Percentiles rank a stretch among this genome's conserved stretches.
Conservation (phyloP, 2,329 filamentous ascomycete species). For the Phoma sp. region DNA sequence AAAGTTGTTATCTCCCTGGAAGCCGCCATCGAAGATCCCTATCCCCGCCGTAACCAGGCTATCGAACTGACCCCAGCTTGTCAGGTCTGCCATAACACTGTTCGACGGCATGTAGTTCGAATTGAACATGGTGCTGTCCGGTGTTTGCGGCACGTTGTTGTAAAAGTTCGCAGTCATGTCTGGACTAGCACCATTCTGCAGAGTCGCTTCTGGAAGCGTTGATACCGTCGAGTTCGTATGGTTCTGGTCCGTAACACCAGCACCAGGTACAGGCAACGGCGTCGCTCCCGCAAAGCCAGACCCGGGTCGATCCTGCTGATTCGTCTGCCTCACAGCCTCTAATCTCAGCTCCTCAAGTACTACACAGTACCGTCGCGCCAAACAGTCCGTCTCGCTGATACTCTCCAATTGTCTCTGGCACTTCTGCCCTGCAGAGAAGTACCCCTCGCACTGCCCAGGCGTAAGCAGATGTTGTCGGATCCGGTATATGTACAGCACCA, state of each 20-base stretch:
- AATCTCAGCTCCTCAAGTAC: constrained; percentile 61
- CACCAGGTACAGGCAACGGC: constrained; percentile 1
- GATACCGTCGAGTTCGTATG: constrained; percentile 1
- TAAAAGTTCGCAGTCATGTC: constrained; percentile 21
- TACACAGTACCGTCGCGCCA: constrained; percentile 58
- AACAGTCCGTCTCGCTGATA: constrained; percentile 41
- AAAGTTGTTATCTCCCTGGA: constrained; percentile 30
- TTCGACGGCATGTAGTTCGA: constrained; percentile 31
- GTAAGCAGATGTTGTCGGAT: constrained; percentile 58
- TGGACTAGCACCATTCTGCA: constrained; percentile 25
- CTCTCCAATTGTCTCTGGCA: constrained; percentile 48
- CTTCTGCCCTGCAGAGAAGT: constrained; percentile 55
- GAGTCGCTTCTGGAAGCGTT: constrained; percentile 9
- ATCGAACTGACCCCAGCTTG: constrained; percentile 50
- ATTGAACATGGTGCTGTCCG: constrained; percentile 37
- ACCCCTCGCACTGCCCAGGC: constrained; percentile 57
- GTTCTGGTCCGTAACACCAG: constrained; percentile 1
- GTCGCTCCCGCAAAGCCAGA: background rate
- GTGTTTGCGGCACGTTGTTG: constrained; percentile 36
- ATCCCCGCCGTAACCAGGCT: constrained; percentile 47
- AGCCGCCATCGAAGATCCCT: constrained; percentile 41
- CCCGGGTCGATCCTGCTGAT: constrained; percentile 8
- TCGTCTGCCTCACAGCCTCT: constrained; percentile 48
- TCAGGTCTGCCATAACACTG: constrained; percentile 47
- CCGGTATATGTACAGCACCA: constrained; percentile 62